Evolutionary conservation across 2,329 filamentous ascomycete genomes (phyloP), one percentile per base, ranked within the genome.

Genomic region (Ceratocystis colombiana): DNA sequence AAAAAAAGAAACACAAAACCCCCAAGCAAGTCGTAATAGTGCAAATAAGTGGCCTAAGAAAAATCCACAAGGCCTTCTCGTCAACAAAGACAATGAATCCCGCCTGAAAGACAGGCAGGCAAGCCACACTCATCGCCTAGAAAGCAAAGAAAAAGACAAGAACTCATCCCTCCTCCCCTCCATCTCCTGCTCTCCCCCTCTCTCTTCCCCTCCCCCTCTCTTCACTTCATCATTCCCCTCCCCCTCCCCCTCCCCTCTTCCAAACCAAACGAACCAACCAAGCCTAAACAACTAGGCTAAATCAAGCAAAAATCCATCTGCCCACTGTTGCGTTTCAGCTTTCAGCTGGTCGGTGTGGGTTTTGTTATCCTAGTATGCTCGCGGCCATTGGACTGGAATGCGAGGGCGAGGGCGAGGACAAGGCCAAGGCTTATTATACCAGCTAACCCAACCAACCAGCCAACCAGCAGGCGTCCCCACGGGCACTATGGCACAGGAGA

Each of bases 241-340:
- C 6, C 17, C 59, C 28, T 30, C 30, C 41, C 12, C 30, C 22
- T 41, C 22, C 59, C 12, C 37, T 41, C 37, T 45, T 12, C 61
- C n/a, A 5, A 25, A 64, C 25, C 33, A 64, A 15, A 37, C 17
- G 30, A 20, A 33, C 10, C 33, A 64, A 50, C 25, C 25, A 37
- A 22, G 48, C 5, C n/a, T 48, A 22, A 63, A 44, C 28, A 63
- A 53, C 22, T 55, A 45, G 61, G 37, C 50, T 55, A 22, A 55
- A 55, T 55, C 22, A 25, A 55, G 50, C 20, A 55, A 15, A 20
- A 55, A 15, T 28, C 50, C 50, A 28, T 55, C 50, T 55, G 22
- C 59, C n/a, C 28, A 62, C n/a, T 25, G 37, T 25, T 64, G 46
- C 62, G 62, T 64, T 55, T 64, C 62, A 64, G 62, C 62, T 64